Percentiles rank a stretch among this genome's conserved stretches.
Evolutionary conservation across 768 basidiomycete genomes (phyloP).

Genomic region (Amanita molliuscula): DNA sequence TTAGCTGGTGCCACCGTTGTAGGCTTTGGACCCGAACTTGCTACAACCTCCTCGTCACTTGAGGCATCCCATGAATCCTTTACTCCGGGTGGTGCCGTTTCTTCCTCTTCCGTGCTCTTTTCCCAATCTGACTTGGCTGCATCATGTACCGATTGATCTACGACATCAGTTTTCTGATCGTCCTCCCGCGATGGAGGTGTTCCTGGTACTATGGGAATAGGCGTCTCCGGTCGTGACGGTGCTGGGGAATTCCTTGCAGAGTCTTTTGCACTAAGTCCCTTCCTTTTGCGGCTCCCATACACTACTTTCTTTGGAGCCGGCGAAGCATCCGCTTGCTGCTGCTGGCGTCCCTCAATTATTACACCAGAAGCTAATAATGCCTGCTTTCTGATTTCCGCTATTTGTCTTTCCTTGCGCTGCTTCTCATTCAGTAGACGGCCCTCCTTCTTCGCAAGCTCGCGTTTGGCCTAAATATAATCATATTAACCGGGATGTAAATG

Average conservation of each 20-base stretch:
- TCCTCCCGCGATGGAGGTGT: conserved; percentile 18
- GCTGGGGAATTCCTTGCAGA: conserved; percentile 41
- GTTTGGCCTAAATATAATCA: conserved; percentile 55
- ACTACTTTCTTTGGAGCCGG: conserved; percentile 60
- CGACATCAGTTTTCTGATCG: conserved; percentile 19
- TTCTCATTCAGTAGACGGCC: conserved; percentile 94
- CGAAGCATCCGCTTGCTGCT: conserved; percentile 28
- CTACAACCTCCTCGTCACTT: conserved; percentile 32
- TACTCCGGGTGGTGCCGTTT: conserved; percentile 17
- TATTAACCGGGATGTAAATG: conserved; percentile 1
- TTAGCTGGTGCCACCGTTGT: conserved; percentile 13
- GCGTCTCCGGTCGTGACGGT: conserved; percentile 43
- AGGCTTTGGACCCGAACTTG: conserved; percentile 7
- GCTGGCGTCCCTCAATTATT: conserved; percentile 80
- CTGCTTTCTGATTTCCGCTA: conserved; percentile 83
- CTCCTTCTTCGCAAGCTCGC: conserved; percentile 86
- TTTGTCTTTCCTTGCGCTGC: conserved; percentile 88
- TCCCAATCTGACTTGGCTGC: conserved; percentile 53
- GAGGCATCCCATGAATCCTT: conserved; percentile 44
- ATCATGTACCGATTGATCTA: conserved; percentile 10
- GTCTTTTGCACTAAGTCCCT: conserved; percentile 40
- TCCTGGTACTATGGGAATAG: conserved; percentile 22
- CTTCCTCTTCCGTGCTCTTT: conserved; percentile 49
- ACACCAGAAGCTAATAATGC: conserved; percentile 86
- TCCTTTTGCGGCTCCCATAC: conserved; percentile 82